These are phyloP conservation scores for Oleoguttula mirabilis DNA, from an alignment of 495 filamentous ascomycete genomes.

Conservation along the genomic window DNA sequence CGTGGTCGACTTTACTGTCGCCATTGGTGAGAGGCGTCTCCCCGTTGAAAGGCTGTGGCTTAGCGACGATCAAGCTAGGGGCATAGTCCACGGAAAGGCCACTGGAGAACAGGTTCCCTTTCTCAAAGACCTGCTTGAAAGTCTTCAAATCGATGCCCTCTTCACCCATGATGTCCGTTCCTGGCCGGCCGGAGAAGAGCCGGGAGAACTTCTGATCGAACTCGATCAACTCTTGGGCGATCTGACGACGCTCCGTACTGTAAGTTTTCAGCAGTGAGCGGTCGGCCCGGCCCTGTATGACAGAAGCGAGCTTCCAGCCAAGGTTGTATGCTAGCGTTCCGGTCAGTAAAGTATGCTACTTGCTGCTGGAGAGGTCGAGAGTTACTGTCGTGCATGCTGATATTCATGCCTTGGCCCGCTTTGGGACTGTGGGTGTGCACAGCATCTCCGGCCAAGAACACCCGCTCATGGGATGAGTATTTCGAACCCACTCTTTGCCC, in stretches of 20 bases:
- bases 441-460: conserved; percentile 72
- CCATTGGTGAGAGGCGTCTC: conserved; percentile 34
- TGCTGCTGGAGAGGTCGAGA: not conserved
- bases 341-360: not conserved
- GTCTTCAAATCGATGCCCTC: conserved; percentile 38
- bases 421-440: conserved; percentile 76
- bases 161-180: conserved; percentile 49
- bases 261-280: conserved; percentile 55
- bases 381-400: conserved; percentile 66
- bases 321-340: conserved; percentile 44
- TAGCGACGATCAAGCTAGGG: conserved; percentile 25
- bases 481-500: conserved; percentile 60
- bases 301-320: conserved; percentile 70
- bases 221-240: conserved; percentile 57
- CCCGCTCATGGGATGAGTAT: conserved; percentile 52
- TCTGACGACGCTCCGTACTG: conserved; percentile 52
- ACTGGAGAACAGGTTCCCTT: conserved; percentile 17
- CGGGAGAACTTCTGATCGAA: conserved; percentile 48
- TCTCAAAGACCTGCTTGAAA: conserved; percentile 36
- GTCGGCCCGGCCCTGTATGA: conserved; percentile 49
- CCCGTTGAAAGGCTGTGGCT: conserved; percentile 26
- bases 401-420: conserved; percentile 79
- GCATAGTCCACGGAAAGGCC: conserved; percentile 23
- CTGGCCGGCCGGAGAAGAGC: conserved; percentile 26
- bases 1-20: conserved; percentile 27